Conservation (phyloP, 257 asterid species). For the Datura wrightii region DNA sequence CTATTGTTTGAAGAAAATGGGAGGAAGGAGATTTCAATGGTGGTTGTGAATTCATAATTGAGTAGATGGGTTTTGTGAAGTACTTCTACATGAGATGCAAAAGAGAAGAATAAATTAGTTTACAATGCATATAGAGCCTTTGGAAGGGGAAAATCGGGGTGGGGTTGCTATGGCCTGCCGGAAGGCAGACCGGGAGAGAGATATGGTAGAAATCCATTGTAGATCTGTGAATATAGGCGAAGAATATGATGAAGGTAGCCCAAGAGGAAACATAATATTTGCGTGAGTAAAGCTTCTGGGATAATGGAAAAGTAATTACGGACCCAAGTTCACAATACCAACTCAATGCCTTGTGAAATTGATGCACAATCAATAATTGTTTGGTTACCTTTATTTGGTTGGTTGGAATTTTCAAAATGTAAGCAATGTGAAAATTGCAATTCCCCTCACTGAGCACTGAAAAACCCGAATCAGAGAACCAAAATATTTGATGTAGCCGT, state of each 20-base stretch:
- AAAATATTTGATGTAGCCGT: background rate
- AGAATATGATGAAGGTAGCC: background rate
- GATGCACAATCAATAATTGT: background rate
- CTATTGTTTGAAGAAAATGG: background rate
- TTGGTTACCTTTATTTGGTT: background rate
- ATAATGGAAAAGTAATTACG: background rate
- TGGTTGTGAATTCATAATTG: background rate
- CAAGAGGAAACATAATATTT: background rate
- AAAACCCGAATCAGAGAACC: background rate
- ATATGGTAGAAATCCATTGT: background rate
- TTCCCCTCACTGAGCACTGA: background rate
- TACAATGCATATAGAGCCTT: background rate
- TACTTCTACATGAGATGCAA: background rate
- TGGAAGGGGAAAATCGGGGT: background rate
- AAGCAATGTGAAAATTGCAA: background rate
- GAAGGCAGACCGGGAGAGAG: background rate
- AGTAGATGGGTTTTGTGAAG: background rate
- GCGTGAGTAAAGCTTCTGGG: background rate
- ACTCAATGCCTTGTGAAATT: background rate
- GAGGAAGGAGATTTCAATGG: conserved; percentile 6
- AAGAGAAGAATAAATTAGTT: background rate
- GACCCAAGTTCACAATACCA: background rate
- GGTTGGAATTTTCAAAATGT: conserved; percentile 11
- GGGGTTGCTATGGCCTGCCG: background rate
- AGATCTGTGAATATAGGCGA: background rate